These are phyloP conservation scores for Phyllosticta paracitricarpa DNA, from an alignment of 2,329 filamentous ascomycete genomes.

Conservation along the genomic window DNA sequence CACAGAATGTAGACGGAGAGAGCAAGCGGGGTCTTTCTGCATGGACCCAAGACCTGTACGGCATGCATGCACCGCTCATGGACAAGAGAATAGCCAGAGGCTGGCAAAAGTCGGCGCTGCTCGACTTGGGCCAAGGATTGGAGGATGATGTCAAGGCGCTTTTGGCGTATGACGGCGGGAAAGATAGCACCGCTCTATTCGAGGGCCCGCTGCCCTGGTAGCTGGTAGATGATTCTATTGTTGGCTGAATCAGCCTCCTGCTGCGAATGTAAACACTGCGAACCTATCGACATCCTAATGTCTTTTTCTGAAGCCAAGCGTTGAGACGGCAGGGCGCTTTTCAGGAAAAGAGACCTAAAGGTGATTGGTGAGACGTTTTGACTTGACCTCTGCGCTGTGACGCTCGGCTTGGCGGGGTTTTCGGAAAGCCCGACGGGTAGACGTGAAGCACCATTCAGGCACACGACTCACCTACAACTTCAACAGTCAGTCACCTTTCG, in stretches of 20 bases:
- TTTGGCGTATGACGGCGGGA: slow-evolving; percentile 14
- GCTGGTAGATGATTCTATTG: neutral
- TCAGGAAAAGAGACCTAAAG: neutral
- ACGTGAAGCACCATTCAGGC: neutral
- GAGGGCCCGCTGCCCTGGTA: slow-evolving; percentile 19
- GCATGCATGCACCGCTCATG: slow-evolving; percentile 23
- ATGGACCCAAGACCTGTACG: slow-evolving; percentile 32
- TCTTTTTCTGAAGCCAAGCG: no score
- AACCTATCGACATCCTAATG: neutral
- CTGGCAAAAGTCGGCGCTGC: slow-evolving; percentile 21
- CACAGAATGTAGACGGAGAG: slow-evolving; percentile 28
- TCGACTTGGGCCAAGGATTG: slow-evolving; percentile 17
- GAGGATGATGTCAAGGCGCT: slow-evolving; percentile 22
- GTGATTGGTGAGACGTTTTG: neutral
- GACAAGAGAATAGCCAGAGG: slow-evolving; percentile 32
- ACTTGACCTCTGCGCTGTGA: neutral
- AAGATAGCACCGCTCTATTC: slow-evolving; percentile 6
- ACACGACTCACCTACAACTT: neutral
- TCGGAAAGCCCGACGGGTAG: neutral
- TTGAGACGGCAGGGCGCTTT: no score
- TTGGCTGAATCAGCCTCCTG: neutral
- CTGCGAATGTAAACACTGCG: neutral
- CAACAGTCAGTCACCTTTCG: neutral
- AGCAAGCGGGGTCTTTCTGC: slow-evolving; percentile 25
- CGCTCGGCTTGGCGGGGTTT: neutral